Base-by-base conservation (phyloP, 306 rosid species). In the Prunus davidiana region DNA sequence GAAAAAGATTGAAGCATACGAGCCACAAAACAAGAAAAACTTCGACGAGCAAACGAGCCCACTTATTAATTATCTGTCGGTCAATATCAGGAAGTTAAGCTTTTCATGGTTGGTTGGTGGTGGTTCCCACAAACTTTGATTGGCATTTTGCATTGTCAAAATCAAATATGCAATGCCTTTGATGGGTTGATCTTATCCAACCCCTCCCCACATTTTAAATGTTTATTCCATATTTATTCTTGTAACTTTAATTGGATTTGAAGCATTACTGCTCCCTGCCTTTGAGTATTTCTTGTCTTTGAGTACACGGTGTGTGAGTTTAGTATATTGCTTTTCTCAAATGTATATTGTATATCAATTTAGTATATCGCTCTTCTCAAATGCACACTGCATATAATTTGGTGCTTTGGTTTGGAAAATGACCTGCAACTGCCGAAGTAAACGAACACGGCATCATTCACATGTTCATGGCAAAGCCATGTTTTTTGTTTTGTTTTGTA, bases 211-310 rank as follows among this genome's bases (percentile, higher is more conserved):
- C 64, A 11, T 32, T 32, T 32, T 46, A 9, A 9, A 9, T 46
- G 2, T 24, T 24, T 13, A 12, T 12, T 58, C 32, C 12, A 10
- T 9, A 57, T 68, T 46, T 14, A 14, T 22, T n/a, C 14, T 13
- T 69, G 24, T 27, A 18, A 10, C 25, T 70, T 47, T 28, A 51
- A 51, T 24, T 73, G 70, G 60, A 38, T 19, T 13, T 72, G 57
- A 22, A 71, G 46, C 49, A 8, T 81, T 9, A 67, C 15, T 60
- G 70, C 34, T 56, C n/a, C 45, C 76, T 77, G 82, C 58, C 9
- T 62, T 43, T 7, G 6, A 15, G 25, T 20, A 41, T 58, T 81
- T 38, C 78, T n/a, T n/a, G 15, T 11, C 46, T 20, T 52, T 25
- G 19, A 0, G 30, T 32, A 32, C 1, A 32, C 34, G 34, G 38